These are phyloP conservation scores for Pestalotiopsis sp. DNA, from an alignment of 2,329 filamentous ascomycete species.

Conservation along the genomic window DNA sequence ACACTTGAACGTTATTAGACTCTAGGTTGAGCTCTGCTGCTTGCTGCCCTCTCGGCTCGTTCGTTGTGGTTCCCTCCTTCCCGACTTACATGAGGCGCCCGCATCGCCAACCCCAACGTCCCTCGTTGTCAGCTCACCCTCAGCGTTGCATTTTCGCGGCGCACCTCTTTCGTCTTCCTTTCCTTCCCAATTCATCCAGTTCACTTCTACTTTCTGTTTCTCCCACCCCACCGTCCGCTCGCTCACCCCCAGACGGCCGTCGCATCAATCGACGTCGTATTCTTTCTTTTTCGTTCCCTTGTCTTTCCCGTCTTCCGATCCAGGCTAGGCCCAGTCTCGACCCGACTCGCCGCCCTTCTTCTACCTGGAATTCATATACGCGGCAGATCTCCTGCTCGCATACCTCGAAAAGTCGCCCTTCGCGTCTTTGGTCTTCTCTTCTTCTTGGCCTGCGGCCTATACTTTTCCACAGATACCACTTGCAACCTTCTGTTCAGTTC, in stretches of 20 bases:
- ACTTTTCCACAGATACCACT: background rate
- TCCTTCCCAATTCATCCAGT: background rate
- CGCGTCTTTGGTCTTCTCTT: slow-evolving; percentile 2
- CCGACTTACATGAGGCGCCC: slow-evolving; percentile 13
- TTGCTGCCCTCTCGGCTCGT: background rate
- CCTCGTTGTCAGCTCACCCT: background rate
- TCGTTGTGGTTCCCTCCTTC: slow-evolving; percentile 12
- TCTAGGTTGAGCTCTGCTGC: background rate
- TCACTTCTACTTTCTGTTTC: background rate
- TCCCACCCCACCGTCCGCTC: background rate
- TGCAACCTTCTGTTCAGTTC: background rate
- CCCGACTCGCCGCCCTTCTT: background rate
- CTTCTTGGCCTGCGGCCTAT: slow-evolving; percentile 2
- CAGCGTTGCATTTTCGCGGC: background rate
- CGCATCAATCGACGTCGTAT: background rate
- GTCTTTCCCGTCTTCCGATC: background rate
- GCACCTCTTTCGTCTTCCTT: background rate
- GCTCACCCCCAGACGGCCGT: background rate
- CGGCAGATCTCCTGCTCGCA: background rate
- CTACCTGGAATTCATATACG: background rate
- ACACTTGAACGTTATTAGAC: background rate
- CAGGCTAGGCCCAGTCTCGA: background rate
- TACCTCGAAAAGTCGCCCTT: background rate
- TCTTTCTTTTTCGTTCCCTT: slow-evolving; percentile 2
- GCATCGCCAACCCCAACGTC: background rate